These are phyloP conservation scores for Massospora cicadina DNA, from an alignment of 371 early-diverging fungal genomes.

Conservation along the genomic window DNA sequence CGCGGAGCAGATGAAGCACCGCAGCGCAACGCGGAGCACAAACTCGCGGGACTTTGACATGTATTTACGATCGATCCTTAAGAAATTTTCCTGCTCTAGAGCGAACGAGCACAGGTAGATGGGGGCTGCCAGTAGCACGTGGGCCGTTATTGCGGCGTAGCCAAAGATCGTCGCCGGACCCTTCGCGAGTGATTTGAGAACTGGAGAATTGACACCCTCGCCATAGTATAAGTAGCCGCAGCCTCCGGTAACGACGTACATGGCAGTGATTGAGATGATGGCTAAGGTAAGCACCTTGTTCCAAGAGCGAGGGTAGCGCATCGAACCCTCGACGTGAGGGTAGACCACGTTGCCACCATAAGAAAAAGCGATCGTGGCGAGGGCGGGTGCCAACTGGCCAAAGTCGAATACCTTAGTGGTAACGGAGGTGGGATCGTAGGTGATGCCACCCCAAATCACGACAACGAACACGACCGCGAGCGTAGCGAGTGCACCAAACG, in stretches of 20 bases:
- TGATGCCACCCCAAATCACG: neutral
- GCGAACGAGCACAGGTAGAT: conserved; percentile 61
- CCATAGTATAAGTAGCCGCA: conserved; percentile 74
- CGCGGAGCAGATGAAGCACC: conserved; percentile 29
- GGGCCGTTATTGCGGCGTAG: conserved; percentile 54
- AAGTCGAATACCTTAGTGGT: conserved; percentile 19
- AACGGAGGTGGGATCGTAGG: neutral
- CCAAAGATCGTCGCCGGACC: conserved; percentile 45
- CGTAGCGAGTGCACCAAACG: conserved; percentile 30
- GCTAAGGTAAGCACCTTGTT: conserved; percentile 43
- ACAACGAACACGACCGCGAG: conserved; percentile 25
- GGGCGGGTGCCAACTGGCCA: conserved; percentile 31
- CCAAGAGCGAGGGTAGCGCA: conserved; percentile 59
- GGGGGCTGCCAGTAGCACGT: conserved; percentile 61
- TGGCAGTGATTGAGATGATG: conserved; percentile 40
- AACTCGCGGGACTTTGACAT: conserved; percentile 19
- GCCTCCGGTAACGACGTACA: conserved; percentile 56
- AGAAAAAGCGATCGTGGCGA: conserved; percentile 47
- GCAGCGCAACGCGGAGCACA: conserved; percentile 29
- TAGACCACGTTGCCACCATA: conserved; percentile 70
- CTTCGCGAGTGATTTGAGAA: conserved; percentile 46
- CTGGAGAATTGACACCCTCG: conserved; percentile 37
- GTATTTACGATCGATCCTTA: conserved; percentile 16
- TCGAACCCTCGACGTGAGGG: conserved; percentile 67
- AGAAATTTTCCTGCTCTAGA: conserved; percentile 43